Conservation (phyloP, 257 asterid genomes). For the Buddleja alternifolia region DNA sequence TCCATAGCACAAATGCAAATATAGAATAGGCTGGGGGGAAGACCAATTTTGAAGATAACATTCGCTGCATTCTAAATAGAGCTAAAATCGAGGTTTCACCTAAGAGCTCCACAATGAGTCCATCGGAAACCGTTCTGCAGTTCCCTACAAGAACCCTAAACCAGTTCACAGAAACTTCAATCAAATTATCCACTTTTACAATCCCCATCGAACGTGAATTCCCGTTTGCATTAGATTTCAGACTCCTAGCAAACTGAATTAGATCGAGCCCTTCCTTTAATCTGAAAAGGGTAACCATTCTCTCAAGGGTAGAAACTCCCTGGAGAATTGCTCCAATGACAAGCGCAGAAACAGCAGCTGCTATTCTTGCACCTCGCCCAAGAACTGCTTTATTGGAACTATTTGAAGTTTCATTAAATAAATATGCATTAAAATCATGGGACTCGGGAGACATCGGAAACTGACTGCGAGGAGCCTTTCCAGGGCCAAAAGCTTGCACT, state of each 20-base stretch:
- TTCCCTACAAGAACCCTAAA: conserved; percentile 98
- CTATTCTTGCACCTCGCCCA: conserved; percentile 61
- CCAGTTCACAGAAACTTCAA: conserved; percentile 94
- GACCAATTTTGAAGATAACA: conserved; percentile 68
- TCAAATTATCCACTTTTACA: conserved; percentile 66
- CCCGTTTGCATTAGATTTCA: conserved; percentile 81
- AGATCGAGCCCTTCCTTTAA: conserved; percentile 90
- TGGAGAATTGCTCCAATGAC: conserved; percentile 85
- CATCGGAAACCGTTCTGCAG: conserved; percentile 91
- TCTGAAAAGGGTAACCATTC: conserved; percentile 87
- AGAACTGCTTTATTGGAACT: conserved; percentile 53
- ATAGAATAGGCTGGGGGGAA: conserved; percentile 92
- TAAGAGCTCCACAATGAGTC: conserved; percentile 79
- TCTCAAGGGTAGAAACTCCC: conserved; percentile 89
- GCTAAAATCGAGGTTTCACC: conserved; percentile 90
- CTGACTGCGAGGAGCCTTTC: no score
- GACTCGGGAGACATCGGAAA: no score
- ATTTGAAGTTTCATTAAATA: conserved; percentile 54
- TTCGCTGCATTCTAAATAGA: conserved; percentile 84
- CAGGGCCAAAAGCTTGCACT: conserved; percentile 45
- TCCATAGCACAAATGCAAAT: conserved; percentile 86
- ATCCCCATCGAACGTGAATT: conserved; percentile 72
- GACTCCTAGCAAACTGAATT: conserved; percentile 75
- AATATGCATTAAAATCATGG: conserved; percentile 33
- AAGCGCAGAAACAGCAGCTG: conserved; percentile 85